A percentile compares a stretch with the other conserved stretches of the same genome.
These are phyloP conservation scores for Sechiopsis laciniata DNA, from an alignment of 306 rosid genomes.

Conservation along the genomic window DNA sequence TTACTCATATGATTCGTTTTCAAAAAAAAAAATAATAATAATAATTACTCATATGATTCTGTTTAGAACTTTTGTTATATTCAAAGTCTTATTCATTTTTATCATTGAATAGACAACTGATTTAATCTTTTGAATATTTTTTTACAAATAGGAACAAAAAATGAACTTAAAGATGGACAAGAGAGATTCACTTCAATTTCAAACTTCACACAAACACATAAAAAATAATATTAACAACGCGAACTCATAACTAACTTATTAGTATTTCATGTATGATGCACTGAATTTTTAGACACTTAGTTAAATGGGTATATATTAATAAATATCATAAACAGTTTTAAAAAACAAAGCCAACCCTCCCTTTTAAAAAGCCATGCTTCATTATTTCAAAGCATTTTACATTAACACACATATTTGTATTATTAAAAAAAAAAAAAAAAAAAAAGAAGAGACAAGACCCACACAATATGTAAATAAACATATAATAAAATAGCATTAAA, in stretches of 20 bases:
- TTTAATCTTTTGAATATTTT: not conserved
- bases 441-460: not conserved
- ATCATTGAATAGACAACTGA: not conserved
- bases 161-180: not conserved
- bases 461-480: not conserved
- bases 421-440: not conserved
- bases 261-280: too few species aligned
- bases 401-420: not conserved
- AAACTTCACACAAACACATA: not conserved
- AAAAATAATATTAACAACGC: too few species aligned
- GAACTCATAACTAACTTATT: too few species aligned
- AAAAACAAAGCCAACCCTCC: not conserved
- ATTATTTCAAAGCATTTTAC: constrained; percentile 4
- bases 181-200: not conserved
- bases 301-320: not conserved
- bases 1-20: too few species aligned
- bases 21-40: too few species aligned
- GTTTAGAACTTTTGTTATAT: not conserved
- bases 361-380: not conserved
- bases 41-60: not conserved
- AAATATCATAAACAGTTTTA: not conserved
- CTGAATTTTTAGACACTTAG: too few species aligned
- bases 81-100: not conserved
- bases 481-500: not conserved
- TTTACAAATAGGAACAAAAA: not conserved